phyloP scores from a whole-genome alignment of 1,284 basidiomycete species.

The Irpex sp. region DNA sequence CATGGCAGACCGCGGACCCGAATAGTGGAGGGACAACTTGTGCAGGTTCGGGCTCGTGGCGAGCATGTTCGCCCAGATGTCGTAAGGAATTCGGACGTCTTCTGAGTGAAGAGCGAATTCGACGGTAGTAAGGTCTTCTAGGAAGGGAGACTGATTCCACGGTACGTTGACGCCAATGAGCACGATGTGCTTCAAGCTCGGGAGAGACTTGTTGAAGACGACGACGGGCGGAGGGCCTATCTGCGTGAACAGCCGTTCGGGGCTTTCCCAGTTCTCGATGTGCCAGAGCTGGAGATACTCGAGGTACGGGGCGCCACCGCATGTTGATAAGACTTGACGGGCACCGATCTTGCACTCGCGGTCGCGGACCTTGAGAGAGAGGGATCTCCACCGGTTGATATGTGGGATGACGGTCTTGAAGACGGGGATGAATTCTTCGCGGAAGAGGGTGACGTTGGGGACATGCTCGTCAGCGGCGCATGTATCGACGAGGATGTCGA shows the following conservation, averaged over 20 bases:
- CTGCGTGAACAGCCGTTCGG: conserved; percentile 46
- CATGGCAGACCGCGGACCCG: conserved; percentile 42
- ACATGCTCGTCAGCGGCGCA: conserved; percentile 43
- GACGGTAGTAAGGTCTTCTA: conserved; percentile 43
- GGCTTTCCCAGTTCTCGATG: conserved; percentile 51
- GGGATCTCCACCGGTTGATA: conserved; percentile 50
- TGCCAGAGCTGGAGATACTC: conserved; percentile 61
- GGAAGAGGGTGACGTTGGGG: conserved; percentile 44
- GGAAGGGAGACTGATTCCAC: conserved; percentile 51
- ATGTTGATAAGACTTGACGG: conserved; percentile 43
- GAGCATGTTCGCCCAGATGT: conserved; percentile 50
- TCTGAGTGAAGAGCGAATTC: conserved; percentile 60
- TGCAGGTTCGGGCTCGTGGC: conserved; percentile 42
- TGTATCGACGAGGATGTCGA: conserved; percentile 57
- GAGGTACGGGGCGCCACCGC: conserved; percentile 47
- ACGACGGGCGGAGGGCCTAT: conserved; percentile 54
- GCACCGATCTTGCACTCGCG: conserved; percentile 51
- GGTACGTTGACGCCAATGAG: conserved; percentile 63
- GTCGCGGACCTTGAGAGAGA: conserved; percentile 55
- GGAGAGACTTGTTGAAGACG: conserved; percentile 48
- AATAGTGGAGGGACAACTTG: conserved; percentile 51
- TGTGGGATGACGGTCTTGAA: conserved; percentile 47
- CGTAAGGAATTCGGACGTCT: conserved; percentile 50
- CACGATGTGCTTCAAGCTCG: conserved; percentile 47
- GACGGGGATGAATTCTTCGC: conserved; percentile 38